Evolutionary conservation across 176 grass and related monocot genomes (phyloP), one percentile per base, ranked within the genome.

Genomic region (Oryza officinalis): DNA sequence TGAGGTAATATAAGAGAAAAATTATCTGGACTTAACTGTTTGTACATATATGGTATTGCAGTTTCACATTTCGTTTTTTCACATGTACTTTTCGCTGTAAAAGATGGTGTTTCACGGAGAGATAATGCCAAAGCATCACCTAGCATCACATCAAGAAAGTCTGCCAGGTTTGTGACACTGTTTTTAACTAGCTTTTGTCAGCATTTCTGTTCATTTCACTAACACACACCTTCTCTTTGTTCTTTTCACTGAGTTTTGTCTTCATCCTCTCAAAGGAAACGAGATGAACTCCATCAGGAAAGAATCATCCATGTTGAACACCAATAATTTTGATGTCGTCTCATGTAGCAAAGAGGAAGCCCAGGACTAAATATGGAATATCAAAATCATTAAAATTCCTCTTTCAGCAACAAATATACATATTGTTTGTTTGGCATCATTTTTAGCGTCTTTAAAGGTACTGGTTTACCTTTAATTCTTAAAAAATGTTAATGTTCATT

Each of bases 31-130:
- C 37, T 8, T 65, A 67, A 49, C 61, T 68, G 22, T 49, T 2
- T 54, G 9, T 30, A 65, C 49, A n/a, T n/a, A 40, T 85, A 75
- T 77, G 27, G 14, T 25, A 33, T 41, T 49, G 23, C 0, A 65
- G 77, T 82, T 71, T 86, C 70, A 63, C 20, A 28, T 11, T 27
- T 33, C 4, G 5, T 47, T 13, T 46, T 83, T 27, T 78, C 45
- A 57, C 61, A 49, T 80, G 32, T 27, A 40, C 67, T 73, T 59
- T 89, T 59, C 40, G 70, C 70, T 81, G 27, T 77, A 54, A 3
- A 88, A 98, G 95, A 84, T 88, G 75, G 86, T 95, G 49, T 91
- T 98, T 82, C 72, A 31, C 49, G 82, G 76, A 5, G 87, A 93
- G 13, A 75, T 91, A 12, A 82, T 88, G 76, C 74, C 81, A 75